A percentile compares a stretch with the other conserved stretches of the same genome.
These are phyloP conservation scores for Kodamaea lidongshanica DNA, from an alignment of 805 yeast species.

Conservation along the genomic window DNA sequence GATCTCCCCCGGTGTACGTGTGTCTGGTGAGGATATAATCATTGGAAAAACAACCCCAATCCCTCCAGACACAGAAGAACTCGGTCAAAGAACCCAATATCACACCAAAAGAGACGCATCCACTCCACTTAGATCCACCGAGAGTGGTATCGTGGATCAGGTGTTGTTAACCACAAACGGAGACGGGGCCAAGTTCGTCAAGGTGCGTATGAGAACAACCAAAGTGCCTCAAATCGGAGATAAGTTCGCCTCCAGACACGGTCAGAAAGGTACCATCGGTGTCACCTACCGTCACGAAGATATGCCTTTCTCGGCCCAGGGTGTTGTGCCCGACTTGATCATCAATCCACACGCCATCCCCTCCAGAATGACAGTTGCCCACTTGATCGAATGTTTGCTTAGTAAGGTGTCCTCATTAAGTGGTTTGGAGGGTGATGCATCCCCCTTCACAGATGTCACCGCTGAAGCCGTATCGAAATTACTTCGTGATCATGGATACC, in stretches of 20 bases:
- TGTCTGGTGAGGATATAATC: conserved; percentile 96
- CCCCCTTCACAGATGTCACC: conserved; percentile 97
- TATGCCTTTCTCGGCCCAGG: conserved; percentile 96
- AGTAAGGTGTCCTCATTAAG: conserved; percentile 92
- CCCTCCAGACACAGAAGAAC: conserved; percentile 97
- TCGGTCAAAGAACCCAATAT: conserved; percentile 97
- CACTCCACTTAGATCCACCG: conserved; percentile 93
- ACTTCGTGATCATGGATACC: conserved; percentile 92
- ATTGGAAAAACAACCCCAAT: conserved; percentile 99
- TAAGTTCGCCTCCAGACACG: conserved; percentile 98
- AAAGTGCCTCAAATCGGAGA: conserved; percentile 99
- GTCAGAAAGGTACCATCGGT: conserved; percentile 99
- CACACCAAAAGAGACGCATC: conserved; percentile 99
- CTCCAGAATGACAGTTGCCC: conserved; percentile 99
- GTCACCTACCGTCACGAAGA: conserved; percentile 97
- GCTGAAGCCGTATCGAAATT: conserved; percentile 94
- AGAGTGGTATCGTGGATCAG: conserved; percentile 97
- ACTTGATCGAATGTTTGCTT: conserved; percentile 94
- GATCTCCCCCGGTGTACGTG: conserved; percentile 97
- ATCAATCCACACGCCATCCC: conserved; percentile 99
- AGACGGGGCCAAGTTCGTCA: conserved; percentile 95
- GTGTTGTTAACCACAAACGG: conserved; percentile 95
- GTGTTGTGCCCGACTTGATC: conserved; percentile 94
- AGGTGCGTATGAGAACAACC: conserved; percentile 98
- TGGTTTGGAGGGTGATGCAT: conserved; percentile 98